These are phyloP conservation scores for Saccharomycopsis selenospora DNA, from an alignment of 805 yeast species.

Conservation along the genomic window DNA sequence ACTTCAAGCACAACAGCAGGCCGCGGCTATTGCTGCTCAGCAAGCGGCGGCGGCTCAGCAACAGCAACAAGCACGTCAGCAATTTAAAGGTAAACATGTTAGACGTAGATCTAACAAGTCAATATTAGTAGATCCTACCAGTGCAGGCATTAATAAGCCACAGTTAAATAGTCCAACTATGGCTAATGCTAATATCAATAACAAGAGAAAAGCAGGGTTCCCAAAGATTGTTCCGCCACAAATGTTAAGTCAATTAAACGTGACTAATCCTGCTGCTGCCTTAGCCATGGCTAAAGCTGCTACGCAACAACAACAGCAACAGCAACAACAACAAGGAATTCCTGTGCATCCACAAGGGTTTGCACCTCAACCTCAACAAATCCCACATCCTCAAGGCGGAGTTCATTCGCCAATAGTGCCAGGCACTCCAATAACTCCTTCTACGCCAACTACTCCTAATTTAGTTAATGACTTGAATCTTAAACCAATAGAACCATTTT, in stretches of 20 bases:
- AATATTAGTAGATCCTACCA: not conserved
- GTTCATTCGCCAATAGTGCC: not conserved
- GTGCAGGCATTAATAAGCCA: constrained; percentile 4
- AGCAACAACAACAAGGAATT: not conserved
- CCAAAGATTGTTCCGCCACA: not conserved
- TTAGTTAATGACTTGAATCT: not conserved
- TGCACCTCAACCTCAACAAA: not conserved
- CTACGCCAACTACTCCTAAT: not conserved
- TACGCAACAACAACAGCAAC: no score
- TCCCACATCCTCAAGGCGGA: no score
- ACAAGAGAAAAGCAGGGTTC: not conserved
- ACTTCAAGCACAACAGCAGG: constrained; percentile 4
- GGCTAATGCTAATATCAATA: constrained; percentile 29
- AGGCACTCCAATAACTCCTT: not conserved
- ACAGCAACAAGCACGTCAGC: not conserved
- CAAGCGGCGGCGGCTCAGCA: not conserved
- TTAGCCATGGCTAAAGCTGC: no score
- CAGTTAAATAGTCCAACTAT: constrained; percentile 27
- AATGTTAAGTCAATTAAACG: constrained; percentile 19
- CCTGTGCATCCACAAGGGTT: not conserved
- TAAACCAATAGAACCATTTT: constrained; percentile 24
- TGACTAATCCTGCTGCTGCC: constrained; percentile 30
- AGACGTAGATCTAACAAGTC: not conserved
- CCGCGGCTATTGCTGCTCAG: constrained; percentile 3
- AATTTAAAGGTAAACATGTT: not conserved